Base-by-base conservation (phyloP, 2,329 filamentous ascomycete genomes). In the Fusarium sp. region DNA sequence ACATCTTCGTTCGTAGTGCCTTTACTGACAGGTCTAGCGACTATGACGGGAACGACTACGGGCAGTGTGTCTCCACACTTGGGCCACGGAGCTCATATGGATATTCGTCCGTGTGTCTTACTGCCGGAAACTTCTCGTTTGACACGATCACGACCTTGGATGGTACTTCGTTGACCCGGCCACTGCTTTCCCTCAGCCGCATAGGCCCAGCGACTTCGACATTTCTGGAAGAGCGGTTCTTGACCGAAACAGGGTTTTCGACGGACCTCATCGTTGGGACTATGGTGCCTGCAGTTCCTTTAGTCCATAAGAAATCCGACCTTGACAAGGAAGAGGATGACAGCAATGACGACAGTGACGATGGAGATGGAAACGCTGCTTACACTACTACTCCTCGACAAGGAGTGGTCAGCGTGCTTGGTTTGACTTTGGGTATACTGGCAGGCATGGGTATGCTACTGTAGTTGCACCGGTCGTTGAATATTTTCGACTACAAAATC, bases 391-490 rank as follows among this genome's bases (percentile, higher is more conserved):
- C 20, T n/a, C 18, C 25, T 2, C 18, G 11, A 11, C 20, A n/a
- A 1, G 36, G 37, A 4, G n/a, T 15, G 6, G 7, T 52, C 7
- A 41, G 52, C 23, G 20, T 64, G 2, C 5, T 67, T 18, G 58
- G 47, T 2, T 2, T 54, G 4, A 15, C 36, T 20, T 3, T 67
- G 23, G 58, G 63, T 2, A 14, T 67, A 7, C 4, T 67, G 10
- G 43, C 18, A 10, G 58, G 52, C 4, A 27, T 45, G 11, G 63
- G 64, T 4, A 54, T 59, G 43, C 21, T 67, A 29, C 6, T 64
- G 9, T 20, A 23, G 41, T 54, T 25, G 23, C 13, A 11, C 5
- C 1, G 11, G 11, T 18, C 14, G 15, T 23, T 9, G 14, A 17
- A 5, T 3, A 6, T 31, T 31, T 21, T 10, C 39, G 33, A 18